Evolutionary conservation across 768 basidiomycete species (phyloP), one percentile per base, ranked within the genome.

Genomic region (Collybia nuda): DNA sequence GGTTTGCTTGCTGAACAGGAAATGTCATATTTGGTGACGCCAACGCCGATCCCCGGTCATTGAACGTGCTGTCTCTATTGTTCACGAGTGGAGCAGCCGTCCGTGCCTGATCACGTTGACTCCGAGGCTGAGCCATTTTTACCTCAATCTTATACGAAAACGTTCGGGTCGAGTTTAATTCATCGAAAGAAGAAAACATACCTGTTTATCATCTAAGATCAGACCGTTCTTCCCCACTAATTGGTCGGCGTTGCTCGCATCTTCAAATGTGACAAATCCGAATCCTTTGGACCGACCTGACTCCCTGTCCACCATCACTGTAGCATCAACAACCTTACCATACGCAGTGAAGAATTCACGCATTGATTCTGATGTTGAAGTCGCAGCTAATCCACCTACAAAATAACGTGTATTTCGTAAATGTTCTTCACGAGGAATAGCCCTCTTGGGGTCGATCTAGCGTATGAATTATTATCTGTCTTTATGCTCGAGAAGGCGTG

Each of bases 371-470:
- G 84, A 80, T 0, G 84, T 88, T 32, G 89, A 87, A 5, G 68
- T 64, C 1, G 85, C 76, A 0, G 88, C 76, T 3, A 93, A 74
- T 14, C 88, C 87, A 11, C 90, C 90, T 2, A 93, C 87, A 57
- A 93, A 93, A 59, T 90, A 85, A 44, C 90, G 87, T 29, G 86
- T 84, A 48, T 87, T 86, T 17, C 82, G 71, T 41, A 84, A 66
- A 59, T 90, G 89, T 56, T 92, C 90, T 62, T 88, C 84, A 42
- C 89, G 79, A 6, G 90, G 90, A 50, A 93, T 91, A 0, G 90
- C 90, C 36, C 90, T 83, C 67, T 93, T 93, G 3, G 90, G 90
- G 60, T 93, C 90, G 59, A 93, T 93, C 90, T 92, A 63, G 32
- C 22, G 15, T 18, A 18, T 9, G 32, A 11, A 14, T 32, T 32